Percentiles rank a stretch among this genome's conserved stretches.
Evolutionary conservation across 441 rosid genomes (phyloP).

Genomic region (Populus trichocarpa): DNA sequence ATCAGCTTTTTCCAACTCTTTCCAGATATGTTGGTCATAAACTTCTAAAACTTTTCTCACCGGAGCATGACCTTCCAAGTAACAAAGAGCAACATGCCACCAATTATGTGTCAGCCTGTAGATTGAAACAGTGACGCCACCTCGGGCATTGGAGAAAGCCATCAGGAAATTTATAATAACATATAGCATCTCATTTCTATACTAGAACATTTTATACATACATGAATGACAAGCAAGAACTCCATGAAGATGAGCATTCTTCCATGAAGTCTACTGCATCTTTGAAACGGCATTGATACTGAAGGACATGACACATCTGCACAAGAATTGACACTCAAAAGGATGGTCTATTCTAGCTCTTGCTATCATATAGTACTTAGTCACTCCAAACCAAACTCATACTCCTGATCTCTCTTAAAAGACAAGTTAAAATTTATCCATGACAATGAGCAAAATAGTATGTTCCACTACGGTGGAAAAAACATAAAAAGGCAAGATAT

Average conservation of each 20-base stretch:
- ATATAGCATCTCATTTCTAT: neutral
- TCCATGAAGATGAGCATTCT: constrained; percentile 62
- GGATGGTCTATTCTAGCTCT: neutral
- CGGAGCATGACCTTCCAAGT: constrained; percentile 82
- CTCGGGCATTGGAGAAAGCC: constrained; percentile 7
- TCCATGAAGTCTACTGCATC: constrained; percentile 94
- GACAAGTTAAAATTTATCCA: neutral
- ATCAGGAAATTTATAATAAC: neutral
- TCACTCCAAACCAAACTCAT: neutral
- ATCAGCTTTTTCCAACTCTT: constrained; percentile 61
- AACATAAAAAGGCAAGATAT: neutral
- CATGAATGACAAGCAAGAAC: constrained; percentile 73
- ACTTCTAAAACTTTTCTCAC: constrained; percentile 51
- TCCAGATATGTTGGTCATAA: constrained; percentile 71
- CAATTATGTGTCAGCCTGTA: constrained; percentile 87
- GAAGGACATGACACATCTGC: constrained; percentile 90
- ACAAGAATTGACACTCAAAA: constrained; percentile 15
- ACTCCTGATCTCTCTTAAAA: neutral
- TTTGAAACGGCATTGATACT: constrained; percentile 63
- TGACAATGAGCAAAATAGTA: neutral
- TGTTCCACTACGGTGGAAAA: neutral
- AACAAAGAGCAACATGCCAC: constrained; percentile 98
- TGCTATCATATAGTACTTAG: neutral
- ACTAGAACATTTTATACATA: constrained; percentile 27
- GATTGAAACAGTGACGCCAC: constrained; percentile 3